Percentiles rank a stretch among this genome's conserved stretches.
Evolutionary conservation across 805 yeast species (phyloP).

Genomic region (Zygoascus bituminiphila): DNA sequence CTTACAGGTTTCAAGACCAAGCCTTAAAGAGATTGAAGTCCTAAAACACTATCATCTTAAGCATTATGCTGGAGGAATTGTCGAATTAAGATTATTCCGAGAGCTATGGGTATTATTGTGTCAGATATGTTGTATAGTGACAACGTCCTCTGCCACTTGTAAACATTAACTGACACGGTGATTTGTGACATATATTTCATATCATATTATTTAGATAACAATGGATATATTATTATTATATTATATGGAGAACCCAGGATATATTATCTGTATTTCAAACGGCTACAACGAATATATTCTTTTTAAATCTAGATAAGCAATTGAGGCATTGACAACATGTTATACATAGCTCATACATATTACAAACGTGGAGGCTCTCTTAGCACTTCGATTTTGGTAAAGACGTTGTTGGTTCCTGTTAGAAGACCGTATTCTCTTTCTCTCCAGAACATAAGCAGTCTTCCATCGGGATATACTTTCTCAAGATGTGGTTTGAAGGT

Average conservation of each 20-base stretch:
- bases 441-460: constrained; percentile 1
- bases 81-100: not conserved
- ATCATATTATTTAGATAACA: not conserved
- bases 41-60: not conserved
- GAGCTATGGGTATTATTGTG: not conserved
- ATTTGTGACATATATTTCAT: not conserved
- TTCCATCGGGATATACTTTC: not conserved
- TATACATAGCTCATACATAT: too few species aligned
- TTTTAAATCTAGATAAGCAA: too few species aligned
- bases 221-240: not conserved
- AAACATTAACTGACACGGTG: not conserved
- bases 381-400: not conserved
- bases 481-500: constrained; percentile 17
- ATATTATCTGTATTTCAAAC: too few species aligned
- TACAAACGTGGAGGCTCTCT: not conserved
- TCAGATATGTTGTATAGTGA: not conserved
- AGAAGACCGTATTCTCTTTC: constrained; percentile 1
- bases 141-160: not conserved
- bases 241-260: too few species aligned
- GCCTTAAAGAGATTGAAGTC: constrained; percentile 10
- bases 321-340: too few species aligned
- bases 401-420: not conserved
- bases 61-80: not conserved
- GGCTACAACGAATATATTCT: too few species aligned
- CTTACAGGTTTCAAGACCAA: constrained; percentile 22